Percentiles rank a stretch among this genome's conserved stretches.
phyloP scores from a whole-genome alignment of 441 rosid genomes.

The Erodium chrysanthum region DNA sequence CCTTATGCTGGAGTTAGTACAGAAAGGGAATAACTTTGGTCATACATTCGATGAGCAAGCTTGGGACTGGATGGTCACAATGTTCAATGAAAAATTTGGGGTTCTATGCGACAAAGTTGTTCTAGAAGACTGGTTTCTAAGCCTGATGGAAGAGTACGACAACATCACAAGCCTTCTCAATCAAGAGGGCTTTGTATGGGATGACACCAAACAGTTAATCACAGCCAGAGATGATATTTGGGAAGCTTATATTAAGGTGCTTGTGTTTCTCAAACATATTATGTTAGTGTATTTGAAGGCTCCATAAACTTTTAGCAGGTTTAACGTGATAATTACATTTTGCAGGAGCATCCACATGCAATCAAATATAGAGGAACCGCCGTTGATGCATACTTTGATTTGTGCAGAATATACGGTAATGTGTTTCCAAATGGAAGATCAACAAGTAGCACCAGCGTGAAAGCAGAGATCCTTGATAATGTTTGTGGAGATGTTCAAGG shows the following conservation, averaged over 20 bases:
- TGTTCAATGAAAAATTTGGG: constrained; percentile 62
- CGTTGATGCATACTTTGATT: constrained; percentile 23
- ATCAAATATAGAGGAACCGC: constrained; percentile 21
- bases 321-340: constrained; percentile 3
- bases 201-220: constrained; percentile 57
- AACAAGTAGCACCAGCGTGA: constrained; percentile 10
- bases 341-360: constrained; percentile 31
- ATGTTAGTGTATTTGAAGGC: not conserved
- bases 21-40: constrained; percentile 62
- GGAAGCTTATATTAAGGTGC: constrained; percentile 66
- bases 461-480: constrained; percentile 20
- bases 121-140: constrained; percentile 57
- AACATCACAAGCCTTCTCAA: constrained; percentile 62
- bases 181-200: constrained; percentile 72
- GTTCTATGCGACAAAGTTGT: constrained; percentile 75
- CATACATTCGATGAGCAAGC: constrained; percentile 80
- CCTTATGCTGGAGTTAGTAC: constrained; percentile 74
- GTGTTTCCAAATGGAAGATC: constrained; percentile 13
- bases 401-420: constrained; percentile 22
- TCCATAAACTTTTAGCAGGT: not conserved
- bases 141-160: constrained; percentile 65
- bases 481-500: constrained; percentile 23
- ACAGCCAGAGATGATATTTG: constrained; percentile 56
- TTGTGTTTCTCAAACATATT: not conserved
- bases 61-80: constrained; percentile 61